Evolutionary conservation across 257 asterid species (phyloP), one percentile per base, ranked within the genome.

Genomic region (Capsicum chinense): DNA sequence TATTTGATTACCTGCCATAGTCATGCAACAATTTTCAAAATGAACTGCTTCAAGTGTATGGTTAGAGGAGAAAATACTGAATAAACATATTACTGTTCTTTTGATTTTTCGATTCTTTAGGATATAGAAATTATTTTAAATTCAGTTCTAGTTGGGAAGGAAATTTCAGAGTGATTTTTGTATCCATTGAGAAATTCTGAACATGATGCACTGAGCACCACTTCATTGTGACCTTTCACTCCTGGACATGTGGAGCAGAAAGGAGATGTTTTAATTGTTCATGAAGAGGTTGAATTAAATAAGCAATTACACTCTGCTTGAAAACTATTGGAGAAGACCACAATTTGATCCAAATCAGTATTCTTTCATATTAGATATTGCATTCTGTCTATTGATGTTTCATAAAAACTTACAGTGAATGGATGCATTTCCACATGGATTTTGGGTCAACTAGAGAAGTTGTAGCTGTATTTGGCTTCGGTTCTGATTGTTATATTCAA

Each of bases 361-460:
- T 66, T 66, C 17, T 47, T 26, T 64, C 47, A 64, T 33, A 6
- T 17, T 26, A 64, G 44, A 33, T 33, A 64, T 64, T 33, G 47
- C 5, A 17, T 17, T 70, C 79, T 70, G 8, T 70, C 79, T 71
- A 44, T 71, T 44, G 57, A 11, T 44, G 35, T 71, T 71, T 19
- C 79, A 12, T 71, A 42, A 70, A 17, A 70, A 42, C 35, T 44
- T n/a, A 47, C 39, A 47, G 17, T 47, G 58, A 50, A 71, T 71
- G 15, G 33, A 57, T 71, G 79, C 79, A 71, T n/a, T 71, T 71
- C 37, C 47, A 19, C 79, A 3, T n/a, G 58, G 11, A 35, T 47
- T 71, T 71, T 12, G 79, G 58, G 58, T 48, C 79, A 44, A n/a
- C 26, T 71, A 48, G 58, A 71, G 39, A 71, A 71, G 39, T 12